These are phyloP conservation scores for Exophiala alcalophila DNA, from an alignment of 2,329 filamentous ascomycete species.

Conservation along the genomic window DNA sequence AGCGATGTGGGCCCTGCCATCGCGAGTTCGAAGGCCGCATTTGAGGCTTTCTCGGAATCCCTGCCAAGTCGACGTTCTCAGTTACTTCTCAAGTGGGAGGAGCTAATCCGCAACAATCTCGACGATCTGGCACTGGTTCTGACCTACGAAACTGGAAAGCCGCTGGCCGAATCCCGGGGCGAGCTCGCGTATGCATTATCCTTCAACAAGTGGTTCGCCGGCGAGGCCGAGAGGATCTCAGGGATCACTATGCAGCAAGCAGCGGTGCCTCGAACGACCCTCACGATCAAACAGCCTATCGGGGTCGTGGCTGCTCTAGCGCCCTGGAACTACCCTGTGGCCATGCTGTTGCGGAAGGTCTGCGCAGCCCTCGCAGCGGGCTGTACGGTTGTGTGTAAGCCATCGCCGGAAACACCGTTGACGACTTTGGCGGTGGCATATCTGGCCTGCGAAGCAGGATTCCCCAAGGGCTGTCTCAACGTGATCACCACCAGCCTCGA, in stretches of 20 bases:
- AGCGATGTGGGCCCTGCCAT: too few species aligned
- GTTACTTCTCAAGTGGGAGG: constrained; percentile 62
- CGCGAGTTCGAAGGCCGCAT: too few species aligned
- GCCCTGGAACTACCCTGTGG: constrained; percentile 70
- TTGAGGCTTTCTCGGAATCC: too few species aligned
- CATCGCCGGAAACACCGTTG: constrained; percentile 64
- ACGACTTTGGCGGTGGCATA: constrained; percentile 62
- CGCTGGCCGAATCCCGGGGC: constrained; percentile 51
- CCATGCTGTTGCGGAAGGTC: constrained; percentile 66
- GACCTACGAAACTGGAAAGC: constrained; percentile 61
- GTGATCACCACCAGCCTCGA: constrained; percentile 53
- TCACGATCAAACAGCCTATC: constrained; percentile 71
- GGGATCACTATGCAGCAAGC: constrained; percentile 58
- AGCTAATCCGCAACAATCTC: constrained; percentile 58
- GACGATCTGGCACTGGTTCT: constrained; percentile 63
- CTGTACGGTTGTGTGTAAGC: constrained; percentile 67
- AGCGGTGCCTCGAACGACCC: constrained; percentile 59
- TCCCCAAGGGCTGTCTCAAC: constrained; percentile 58
- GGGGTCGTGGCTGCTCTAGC: constrained; percentile 66
- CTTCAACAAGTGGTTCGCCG: constrained; percentile 58
- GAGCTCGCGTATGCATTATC: constrained; percentile 56
- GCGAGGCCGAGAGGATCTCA: constrained; percentile 59
- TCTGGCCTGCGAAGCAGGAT: constrained; percentile 53
- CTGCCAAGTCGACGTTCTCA: too few species aligned
- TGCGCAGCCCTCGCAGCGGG: constrained; percentile 65